Evolutionary conservation across 202 grass and related monocot species (phyloP), one percentile per base, ranked within the genome.

Genomic region (Eragrostis tef): DNA sequence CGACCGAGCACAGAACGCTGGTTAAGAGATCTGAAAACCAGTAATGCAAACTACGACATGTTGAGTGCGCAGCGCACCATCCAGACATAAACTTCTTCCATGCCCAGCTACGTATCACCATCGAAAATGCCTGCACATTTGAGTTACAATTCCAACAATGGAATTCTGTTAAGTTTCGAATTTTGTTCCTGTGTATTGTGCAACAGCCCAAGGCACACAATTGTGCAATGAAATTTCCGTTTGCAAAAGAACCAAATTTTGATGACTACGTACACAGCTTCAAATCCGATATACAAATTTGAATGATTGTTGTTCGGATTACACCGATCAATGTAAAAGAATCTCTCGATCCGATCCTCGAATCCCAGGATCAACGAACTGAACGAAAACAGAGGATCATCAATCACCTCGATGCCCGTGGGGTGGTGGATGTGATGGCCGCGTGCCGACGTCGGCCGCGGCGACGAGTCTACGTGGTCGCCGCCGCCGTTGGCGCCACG

Each of bases 31-130:
- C n/a, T n/a, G n/a, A n/a, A n/a, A n/a, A n/a, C n/a, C n/a, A n/a
- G n/a, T n/a, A n/a, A n/a, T n/a, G n/a, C n/a, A n/a, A n/a, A n/a
- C n/a, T n/a, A n/a, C n/a, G n/a, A n/a, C n/a, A n/a, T n/a, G n/a
- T n/a, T n/a, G n/a, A n/a, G n/a, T n/a, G n/a, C n/a, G n/a, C n/a
- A n/a, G n/a, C n/a, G 78, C 73, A 94, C 89, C 89, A 94, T 89
- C 92, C 87, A 21, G 87, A 90, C 87, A 94, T 90, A 20, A 92
- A 94, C 52, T 92, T 94, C 77, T 92, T 94, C 84, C 88, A 91
- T 43, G 81, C 85, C 89, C 89, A 94, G 79, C 92, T 88, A 10
- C 92, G 84, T 27, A 94, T 92, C 83, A 92, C 83, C 71, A 87
- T 86, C 9, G 93, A 94, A 19, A 91, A 86, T 21, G 81, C 92